A percentile compares a stretch with the other conserved stretches of the same genome.
These are phyloP conservation scores for Ramalina intermedia DNA, from an alignment of 495 filamentous ascomycete genomes.

Conservation along the genomic window DNA sequence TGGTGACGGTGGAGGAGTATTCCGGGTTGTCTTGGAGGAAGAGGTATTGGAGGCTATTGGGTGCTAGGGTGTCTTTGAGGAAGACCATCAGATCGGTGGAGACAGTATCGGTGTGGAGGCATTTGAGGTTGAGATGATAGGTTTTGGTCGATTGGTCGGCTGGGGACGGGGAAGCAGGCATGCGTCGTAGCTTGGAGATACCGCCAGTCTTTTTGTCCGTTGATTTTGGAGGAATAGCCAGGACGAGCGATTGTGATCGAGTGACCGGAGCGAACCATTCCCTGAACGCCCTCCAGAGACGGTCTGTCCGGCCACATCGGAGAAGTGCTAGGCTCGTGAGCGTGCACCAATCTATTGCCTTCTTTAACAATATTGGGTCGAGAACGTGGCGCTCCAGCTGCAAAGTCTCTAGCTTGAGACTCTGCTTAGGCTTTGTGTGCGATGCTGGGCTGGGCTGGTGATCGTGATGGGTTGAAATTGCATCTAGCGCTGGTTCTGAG, in stretches of 20 bases:
- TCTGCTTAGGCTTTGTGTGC: conserved; percentile 10
- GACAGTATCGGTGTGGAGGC: conserved; percentile 72
- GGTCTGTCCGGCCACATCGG: conserved; percentile 61
- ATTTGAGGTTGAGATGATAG: conserved; percentile 61
- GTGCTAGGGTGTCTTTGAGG: conserved; percentile 70
- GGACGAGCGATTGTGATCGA: conserved; percentile 1
- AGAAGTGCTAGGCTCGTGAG: conserved; percentile 73
- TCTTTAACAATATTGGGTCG: conserved; percentile 50
- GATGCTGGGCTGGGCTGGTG: background rate
- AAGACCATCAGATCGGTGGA: conserved; percentile 66
- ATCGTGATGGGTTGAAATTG: background rate
- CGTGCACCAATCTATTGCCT: conserved; percentile 65
- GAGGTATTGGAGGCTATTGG: conserved; percentile 71
- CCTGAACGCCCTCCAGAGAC: conserved; percentile 68
- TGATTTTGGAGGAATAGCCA: conserved; percentile 3
- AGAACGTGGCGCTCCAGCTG: conserved; percentile 75
- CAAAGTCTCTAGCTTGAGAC: conserved; percentile 56
- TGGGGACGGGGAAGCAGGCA: conserved; percentile 2
- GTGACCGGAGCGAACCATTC: conserved; percentile 51
- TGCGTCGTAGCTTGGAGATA: conserved; percentile 4
- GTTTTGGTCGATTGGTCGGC: conserved; percentile 24
- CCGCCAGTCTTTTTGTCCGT: background rate
- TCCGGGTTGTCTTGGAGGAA: conserved; percentile 63
- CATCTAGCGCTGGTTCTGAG: background rate
- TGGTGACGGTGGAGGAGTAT: conserved; percentile 42